Base-by-base conservation (phyloP, 108 stramenopile genomes). In the Nitzschia putrida region DNA sequence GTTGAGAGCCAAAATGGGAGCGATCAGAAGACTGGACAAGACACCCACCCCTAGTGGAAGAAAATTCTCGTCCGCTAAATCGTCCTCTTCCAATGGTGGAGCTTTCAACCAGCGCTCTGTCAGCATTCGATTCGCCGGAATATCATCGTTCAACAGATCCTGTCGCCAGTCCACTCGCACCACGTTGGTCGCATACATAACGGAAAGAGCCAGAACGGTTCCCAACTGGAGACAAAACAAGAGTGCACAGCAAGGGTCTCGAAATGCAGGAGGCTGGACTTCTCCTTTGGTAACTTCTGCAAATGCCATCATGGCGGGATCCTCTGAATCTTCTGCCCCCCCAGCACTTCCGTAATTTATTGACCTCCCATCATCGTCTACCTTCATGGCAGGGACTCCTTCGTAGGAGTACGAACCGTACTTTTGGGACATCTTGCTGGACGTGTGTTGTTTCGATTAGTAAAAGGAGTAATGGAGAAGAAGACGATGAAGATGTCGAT, bases 201-300 rank as follows among this genome's bases (percentile, higher is more conserved):
- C 37, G 5, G 58, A 14, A 12, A 74, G 18, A 3, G 29, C 29
- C 0, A 67, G 10, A 43, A 74, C 66, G 0, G 18, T 41, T n/a
- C 3, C 44, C 18, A 74, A 52, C 18, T 74, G 74, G 11, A 65
- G 14, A 49, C 54, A 55, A 55, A 74, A 74, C 3, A 61, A 49
- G 8, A 74, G 11, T 7, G 39, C 74, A 26, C 52, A 74, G 0
- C 67, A 68, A 8, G 34, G 20, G 53, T 74, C 74, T 16, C 66
- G 74, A 34, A 38, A 68, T 4, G 45, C 66, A 14, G 61, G 61
- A 45, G 61, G 21, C 25, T 67, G 66, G 5, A 29, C 49, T 41
- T 71, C 53, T 49, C 52, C 74, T 42, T 39, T 14, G 25, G 43
- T 47, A 6, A 66, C 66, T 38, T 63, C 16, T 9, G 10, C 24